phyloP scores from a whole-genome alignment of 257 asterid species.

The Haberlea rhodopensis region DNA sequence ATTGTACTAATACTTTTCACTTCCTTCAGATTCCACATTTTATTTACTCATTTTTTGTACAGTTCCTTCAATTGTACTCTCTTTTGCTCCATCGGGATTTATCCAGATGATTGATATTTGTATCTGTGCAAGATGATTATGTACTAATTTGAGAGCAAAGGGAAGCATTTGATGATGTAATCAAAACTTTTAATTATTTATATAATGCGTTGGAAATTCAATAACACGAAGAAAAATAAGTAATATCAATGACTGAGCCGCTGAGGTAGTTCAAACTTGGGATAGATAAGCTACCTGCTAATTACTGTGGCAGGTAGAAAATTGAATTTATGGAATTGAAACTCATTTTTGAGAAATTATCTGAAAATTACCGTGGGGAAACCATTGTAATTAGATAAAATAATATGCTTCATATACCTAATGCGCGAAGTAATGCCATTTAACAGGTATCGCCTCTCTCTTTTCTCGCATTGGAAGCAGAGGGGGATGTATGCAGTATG shows the following conservation, averaged over 20 bases:
- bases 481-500: conserved; percentile 92
- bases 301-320: too few species aligned
- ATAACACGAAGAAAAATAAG: neutral
- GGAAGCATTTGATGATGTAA: too few species aligned
- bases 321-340: neutral
- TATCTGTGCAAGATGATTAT: neutral
- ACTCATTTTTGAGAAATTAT: neutral
- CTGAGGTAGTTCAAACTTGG: neutral
- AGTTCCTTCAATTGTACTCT: neutral
- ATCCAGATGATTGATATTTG: neutral
- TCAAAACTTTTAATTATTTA: too few species aligned
- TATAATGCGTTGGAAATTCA: neutral
- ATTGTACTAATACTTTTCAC: neutral
- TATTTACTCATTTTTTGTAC: neutral
- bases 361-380: neutral
- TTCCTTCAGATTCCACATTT: neutral
- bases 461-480: conserved; percentile 91
- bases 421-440: conserved; percentile 20
- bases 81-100: neutral
- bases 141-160: neutral
- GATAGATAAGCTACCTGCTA: neutral
- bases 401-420: conserved; percentile 13
- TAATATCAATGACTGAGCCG: neutral
- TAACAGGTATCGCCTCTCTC: conserved; percentile 83
- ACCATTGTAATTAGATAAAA: neutral